Base-by-base conservation (phyloP, 345 rosid genomes). In the Chamaenerion angustifolium region DNA sequence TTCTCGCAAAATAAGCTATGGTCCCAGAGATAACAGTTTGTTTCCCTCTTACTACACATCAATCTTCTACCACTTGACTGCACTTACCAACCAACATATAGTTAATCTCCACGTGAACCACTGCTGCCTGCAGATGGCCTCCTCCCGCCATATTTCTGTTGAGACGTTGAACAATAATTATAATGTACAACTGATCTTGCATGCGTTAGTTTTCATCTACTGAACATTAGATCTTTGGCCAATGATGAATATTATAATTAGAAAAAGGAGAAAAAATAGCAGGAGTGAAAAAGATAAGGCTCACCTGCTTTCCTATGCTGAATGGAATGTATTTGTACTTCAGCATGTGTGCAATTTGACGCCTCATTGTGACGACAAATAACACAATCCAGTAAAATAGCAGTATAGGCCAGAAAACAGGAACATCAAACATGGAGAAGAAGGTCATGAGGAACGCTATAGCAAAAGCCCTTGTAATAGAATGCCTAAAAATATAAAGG, bases 401-500 rank as follows among this genome's bases (percentile, higher is more conserved):
- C 21, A 88, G 57, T 68, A 82, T 80, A 7, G 95, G 95, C 97
- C 95, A 85, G 64, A 88, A 80, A 52, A 78, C 93, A 3, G 89
- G 95, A 31, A 88, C 80, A 42, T 82, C 97, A 52, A 88, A 78
- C 56, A 80, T 51, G 4, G 87, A 73, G 65, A 85, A 80, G 80
- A 88, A 82, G 17, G 95, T 82, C 89, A 88, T 76, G 40, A 76
- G 41, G 67, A 88, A 76, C 13, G 93, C 84, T 49, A 88, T 68
- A 70, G 65, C 61, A 70, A 85, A 78, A 8, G 95, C 89, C 64
- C 70, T 80, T 6, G 95, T 82, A 65, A 80, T 70, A 35, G 93
- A 73, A 62, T 88, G 78, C 95, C 95, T 84, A 68, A 4, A 67
- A 68, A 18, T 65, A 62, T 31, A 17, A 59, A 43, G 60, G 25